Evolutionary conservation across 257 asterid genomes (phyloP).

Genomic region (Galeopsis tetrahit): DNA sequence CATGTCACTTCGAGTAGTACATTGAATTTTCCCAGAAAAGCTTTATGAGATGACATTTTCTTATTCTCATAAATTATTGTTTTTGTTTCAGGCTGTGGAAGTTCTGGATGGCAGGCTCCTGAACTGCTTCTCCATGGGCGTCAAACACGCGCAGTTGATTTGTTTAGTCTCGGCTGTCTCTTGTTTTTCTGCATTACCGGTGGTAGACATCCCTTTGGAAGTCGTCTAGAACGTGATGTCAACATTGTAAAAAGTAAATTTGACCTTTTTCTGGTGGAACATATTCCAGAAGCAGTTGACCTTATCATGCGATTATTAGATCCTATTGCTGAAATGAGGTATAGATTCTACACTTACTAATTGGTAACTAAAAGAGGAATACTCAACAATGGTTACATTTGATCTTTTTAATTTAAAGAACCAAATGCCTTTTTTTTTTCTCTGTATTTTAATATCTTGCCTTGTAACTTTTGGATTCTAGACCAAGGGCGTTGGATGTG

Average conservation of each 20-base stretch:
- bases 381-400: not conserved
- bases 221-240: slow-evolving; percentile 80
- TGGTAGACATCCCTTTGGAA: slow-evolving; percentile 94
- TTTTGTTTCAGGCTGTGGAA: slow-evolving; percentile 74
- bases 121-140: slow-evolving; percentile 94
- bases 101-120: slow-evolving; percentile 99
- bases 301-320: slow-evolving; percentile 64
- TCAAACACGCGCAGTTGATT: slow-evolving; percentile 92
- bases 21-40: slow-evolving; percentile 14
- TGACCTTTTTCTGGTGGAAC: slow-evolving; percentile 83
- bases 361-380: not conserved
- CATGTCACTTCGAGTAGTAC: slow-evolving; percentile 1
- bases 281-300: slow-evolving; percentile 90
- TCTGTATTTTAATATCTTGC: not conserved
- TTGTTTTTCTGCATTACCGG: slow-evolving; percentile 85
- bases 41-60: slow-evolving; percentile 12
- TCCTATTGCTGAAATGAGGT: slow-evolving; percentile 81
- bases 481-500: slow-evolving; percentile 82
- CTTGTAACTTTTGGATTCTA: slow-evolving; percentile 32
- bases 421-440: not conserved
- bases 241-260: slow-evolving; percentile 70
- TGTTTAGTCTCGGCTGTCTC: slow-evolving; percentile 89
- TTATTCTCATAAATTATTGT: slow-evolving; percentile 7
- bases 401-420: not conserved
- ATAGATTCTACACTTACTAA: slow-evolving; percentile 16